Conservation (phyloP, 768 basidiomycete genomes). For the Tulasnella calospora region DNA sequence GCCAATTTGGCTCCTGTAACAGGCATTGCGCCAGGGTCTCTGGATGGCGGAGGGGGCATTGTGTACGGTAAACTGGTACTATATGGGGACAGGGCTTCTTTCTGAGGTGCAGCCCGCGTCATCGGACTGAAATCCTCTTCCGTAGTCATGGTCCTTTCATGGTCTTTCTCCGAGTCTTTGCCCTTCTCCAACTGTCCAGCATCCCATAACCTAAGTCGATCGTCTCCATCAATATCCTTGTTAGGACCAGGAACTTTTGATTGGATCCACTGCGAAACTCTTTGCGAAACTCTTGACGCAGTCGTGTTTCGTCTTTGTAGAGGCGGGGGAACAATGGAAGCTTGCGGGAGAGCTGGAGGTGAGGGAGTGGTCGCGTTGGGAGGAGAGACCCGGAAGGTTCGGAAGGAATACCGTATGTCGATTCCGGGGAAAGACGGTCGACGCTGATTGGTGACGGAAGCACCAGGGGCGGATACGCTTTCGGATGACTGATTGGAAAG, state of each 20-base stretch:
- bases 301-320: slow-evolving; percentile 9
- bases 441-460: background rate
- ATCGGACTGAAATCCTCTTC: background rate
- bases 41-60: background rate
- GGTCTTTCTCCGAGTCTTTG: background rate
- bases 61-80: background rate
- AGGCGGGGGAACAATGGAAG: background rate
- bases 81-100: background rate
- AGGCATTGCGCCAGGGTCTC: background rate
- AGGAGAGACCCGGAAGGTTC: slow-evolving; percentile 1
- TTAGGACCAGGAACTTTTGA: slow-evolving; percentile 2
- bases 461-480: background rate
- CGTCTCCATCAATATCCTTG: background rate
- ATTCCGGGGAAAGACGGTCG: slow-evolving; percentile 14
- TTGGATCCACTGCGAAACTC: slow-evolving; percentile 24
- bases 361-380: slow-evolving; percentile 9
- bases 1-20: background rate
- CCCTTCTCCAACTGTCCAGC: background rate
- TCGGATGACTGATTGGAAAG: background rate
- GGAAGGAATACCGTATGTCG: background rate
- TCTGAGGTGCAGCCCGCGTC: background rate
- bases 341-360: background rate
- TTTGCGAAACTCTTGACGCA: slow-evolving; percentile 18
- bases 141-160: background rate
- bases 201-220: slow-evolving; percentile 13